Evolutionary conservation across 1,139 yeast genomes (phyloP), one percentile per base, ranked within the genome.

Genomic region (Kluyveromyces sp.): DNA sequence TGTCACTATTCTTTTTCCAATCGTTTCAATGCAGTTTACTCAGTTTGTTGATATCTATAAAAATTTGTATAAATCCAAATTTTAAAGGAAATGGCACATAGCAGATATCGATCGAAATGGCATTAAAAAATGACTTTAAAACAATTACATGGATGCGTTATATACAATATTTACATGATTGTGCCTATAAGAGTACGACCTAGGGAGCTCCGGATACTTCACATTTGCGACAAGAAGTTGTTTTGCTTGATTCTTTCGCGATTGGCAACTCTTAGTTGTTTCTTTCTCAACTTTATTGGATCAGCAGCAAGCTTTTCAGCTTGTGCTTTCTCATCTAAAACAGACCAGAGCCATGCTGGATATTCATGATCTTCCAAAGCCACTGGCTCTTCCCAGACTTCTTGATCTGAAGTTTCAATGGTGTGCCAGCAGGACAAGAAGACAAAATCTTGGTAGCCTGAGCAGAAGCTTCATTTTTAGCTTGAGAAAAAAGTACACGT

Each of bases 261-360:
- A 64, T 86, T 88, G 50, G 68, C 75, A 57, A 76, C 75, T 58
- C 89, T 77, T 58, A 88, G 73, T 59, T 78, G 77, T 62, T 77
- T 84, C 61, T 79, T 79, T 52, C 92, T 83, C 70, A 79, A 73
- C 58, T 73, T 78, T 61, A 83, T 75, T 43, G 84, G 80, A 57
- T 86, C 83, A 3, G 69, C 69, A 39, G 73, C 77, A 41, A 83
- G 71, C 53, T 77, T 70, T 27, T 71, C 74, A 48, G 47, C 51
- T 42, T 51, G 55, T 8, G 53, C 55, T 33, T 45, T 36, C 7
- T 38, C 72, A 62, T 89, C 95, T 41, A 89, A 75, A 51, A 87
- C 73, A n/a, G 75, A 78, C 98, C 98, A 92, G 49, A 92, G 75
- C 97, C 97, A 92, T 43, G 76, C 87, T 3, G 98, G 98, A 61